Evolutionary conservation across 805 yeast species (phyloP).

Genomic region (Myxozyma geophila): DNA sequence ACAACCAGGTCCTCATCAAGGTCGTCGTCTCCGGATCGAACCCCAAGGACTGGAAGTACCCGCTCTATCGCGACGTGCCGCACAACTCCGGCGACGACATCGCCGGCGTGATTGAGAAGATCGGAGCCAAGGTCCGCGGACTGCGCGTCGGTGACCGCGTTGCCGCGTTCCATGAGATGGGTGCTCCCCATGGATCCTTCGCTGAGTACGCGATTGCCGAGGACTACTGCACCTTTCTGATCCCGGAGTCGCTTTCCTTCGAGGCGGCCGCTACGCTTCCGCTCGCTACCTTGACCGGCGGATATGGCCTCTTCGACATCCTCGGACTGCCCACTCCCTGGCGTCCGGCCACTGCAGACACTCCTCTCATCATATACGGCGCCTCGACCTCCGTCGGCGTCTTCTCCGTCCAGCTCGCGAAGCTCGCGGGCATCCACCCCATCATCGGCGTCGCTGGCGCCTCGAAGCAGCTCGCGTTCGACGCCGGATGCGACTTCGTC

Average conservation of each 20-base stretch:
- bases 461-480: constrained; percentile 17
- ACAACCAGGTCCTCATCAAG: constrained; percentile 28
- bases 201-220: constrained; percentile 30
- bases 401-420: constrained; percentile 28
- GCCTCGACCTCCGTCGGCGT: constrained; percentile 32
- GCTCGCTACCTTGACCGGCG: constrained; percentile 28
- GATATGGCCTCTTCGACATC: constrained; percentile 21
- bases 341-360: constrained; percentile 26
- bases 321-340: constrained; percentile 34
- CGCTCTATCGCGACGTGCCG: background rate
- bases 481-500: constrained; percentile 25
- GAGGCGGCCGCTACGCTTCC: constrained; percentile 33
- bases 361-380: constrained; percentile 32
- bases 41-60: constrained; percentile 35
- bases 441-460: constrained; percentile 34
- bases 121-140: constrained; percentile 27
- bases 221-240: constrained; percentile 24
- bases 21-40: constrained; percentile 32
- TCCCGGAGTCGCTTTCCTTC: constrained; percentile 28
- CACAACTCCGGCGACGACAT: constrained; percentile 34
- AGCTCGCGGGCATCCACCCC: constrained; percentile 32
- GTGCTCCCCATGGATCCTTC: constrained; percentile 25
- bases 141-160: constrained; percentile 30
- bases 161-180: constrained; percentile 33
- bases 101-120: constrained; percentile 26